Evolutionary conservation across 1,284 basidiomycete species (phyloP), one percentile per base, ranked within the genome.

Genomic region (Megacollybia platyphylla): DNA sequence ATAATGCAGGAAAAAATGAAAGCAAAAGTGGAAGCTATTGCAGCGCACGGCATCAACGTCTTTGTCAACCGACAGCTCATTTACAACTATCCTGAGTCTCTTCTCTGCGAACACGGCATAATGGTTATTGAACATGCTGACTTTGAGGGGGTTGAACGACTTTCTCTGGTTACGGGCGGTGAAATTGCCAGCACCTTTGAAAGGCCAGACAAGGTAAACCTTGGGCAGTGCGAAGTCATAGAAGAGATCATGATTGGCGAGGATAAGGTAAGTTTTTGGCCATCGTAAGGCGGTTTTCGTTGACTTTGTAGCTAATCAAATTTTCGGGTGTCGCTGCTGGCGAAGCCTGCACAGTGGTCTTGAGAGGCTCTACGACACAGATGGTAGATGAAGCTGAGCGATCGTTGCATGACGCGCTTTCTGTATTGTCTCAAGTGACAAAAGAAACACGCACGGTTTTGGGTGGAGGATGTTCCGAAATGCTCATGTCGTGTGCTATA

Each of bases 211-310:
- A 75, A 89, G 39, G 92, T 98, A 48, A 91, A 90, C 61, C 79
- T 99, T 10, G 96, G 96, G 18, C 73, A 75, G 40, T 98, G 94
- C 60, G 93, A 97, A 49, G 60, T 89, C 47, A 97, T 99, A 48
- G 93, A 98, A 65, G 96, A 99, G 68, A 85, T 98, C 52, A 97
- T 98, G 76, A 97, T 99, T 52, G 96, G 96, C 32, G 96, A 99
- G 67, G 94, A 98, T 65, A 93, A 92, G 77, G 92, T 90, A 49
- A 30, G 69, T 55, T 3, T 8, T 31, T 29, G 41, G 11, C 29
- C 11, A 36, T 2, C 13, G 30, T 26, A 28, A 6, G 32, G 41
- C 41, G 30, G 10, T 39, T 24, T 10, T 37, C 18, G 2, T 43
- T 7, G 40, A 20, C 13, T 29, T 17, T 43, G 1, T 57, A 97